Evolutionary conservation across 108 stramenopile species (phyloP), one percentile per base, ranked within the genome.

Genomic region (Cyclotella distinguenda): DNA sequence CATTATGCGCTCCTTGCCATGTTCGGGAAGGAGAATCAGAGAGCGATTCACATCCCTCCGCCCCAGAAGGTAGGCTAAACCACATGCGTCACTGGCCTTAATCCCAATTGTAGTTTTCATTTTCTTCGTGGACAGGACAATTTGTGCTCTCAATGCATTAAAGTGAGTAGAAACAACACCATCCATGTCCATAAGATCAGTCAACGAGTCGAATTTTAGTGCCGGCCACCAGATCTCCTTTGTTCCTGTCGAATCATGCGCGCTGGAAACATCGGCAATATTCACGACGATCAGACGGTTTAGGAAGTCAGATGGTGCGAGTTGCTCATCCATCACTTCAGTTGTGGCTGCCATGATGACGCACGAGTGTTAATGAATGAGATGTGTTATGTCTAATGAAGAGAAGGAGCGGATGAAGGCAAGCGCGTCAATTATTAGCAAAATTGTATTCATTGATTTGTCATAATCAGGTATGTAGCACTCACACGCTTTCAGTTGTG

Each of bases 61-160:
- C 23, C 26, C 43, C 4, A 51, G 38, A 18, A 53, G 40, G 50
- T 65, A 65, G 49, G 64, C 64, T 21, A 65, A 36, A 25, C 64
- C 49, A 21, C 11, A 39, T 13, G 23, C 33, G 0, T 30, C 19
- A 8, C 6, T 31, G n/a, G n/a, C n/a, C n/a, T n/a, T n/a, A n/a
- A n/a, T n/a, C n/a, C n/a, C n/a, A n/a, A n/a, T n/a, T n/a, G n/a
- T n/a, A n/a, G n/a, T n/a, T n/a, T n/a, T n/a, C n/a, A n/a, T n/a
- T n/a, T n/a, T n/a, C n/a, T n/a, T n/a, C n/a, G n/a, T n/a, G n/a
- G n/a, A n/a, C n/a, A n/a, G n/a, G n/a, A n/a, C n/a, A n/a, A n/a
- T n/a, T n/a, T n/a, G n/a, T n/a, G n/a, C n/a, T n/a, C n/a, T n/a
- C n/a, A n/a, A n/a, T n/a, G n/a, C n/a, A n/a, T n/a, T n/a, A n/a